Conservation (phyloP, 1,284 basidiomycete genomes). For the Rhodofomes roseus region DNA sequence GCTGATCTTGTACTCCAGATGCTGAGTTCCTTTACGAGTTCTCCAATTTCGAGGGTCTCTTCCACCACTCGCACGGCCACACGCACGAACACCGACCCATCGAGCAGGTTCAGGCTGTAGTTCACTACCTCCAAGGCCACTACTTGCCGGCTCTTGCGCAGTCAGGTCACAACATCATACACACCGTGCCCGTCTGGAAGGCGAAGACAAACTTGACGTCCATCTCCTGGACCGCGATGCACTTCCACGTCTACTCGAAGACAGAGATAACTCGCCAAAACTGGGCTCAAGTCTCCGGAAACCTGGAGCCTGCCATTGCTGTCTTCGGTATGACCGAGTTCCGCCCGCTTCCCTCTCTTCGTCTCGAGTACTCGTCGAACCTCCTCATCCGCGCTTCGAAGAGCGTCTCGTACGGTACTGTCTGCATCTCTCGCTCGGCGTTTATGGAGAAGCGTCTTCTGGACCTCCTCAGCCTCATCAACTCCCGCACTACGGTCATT, state of each 20-base stretch:
- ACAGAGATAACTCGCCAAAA: constrained; percentile 17
- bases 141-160: constrained; percentile 27
- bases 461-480: constrained; percentile 24
- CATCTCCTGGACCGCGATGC: constrained; percentile 25
- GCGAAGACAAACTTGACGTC: constrained; percentile 16
- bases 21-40: constrained; percentile 28
- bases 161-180: constrained; percentile 27
- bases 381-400: constrained; percentile 23
- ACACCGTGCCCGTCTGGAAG: constrained; percentile 29
- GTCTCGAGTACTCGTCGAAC: constrained; percentile 21
- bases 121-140: constrained; percentile 26
- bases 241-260: constrained; percentile 28
- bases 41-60: constrained; percentile 24
- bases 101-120: constrained; percentile 25
- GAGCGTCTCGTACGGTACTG: constrained; percentile 26
- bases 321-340: constrained; percentile 27
- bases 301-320: constrained; percentile 24
- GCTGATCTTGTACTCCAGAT: constrained; percentile 10
- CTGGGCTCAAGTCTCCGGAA: constrained; percentile 17
- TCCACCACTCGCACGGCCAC: constrained; percentile 7
- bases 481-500: constrained; percentile 30
- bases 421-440: constrained; percentile 23
- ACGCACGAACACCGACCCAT: constrained; percentile 21
- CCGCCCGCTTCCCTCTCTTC: constrained; percentile 16
- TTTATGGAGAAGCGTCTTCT: constrained; percentile 31